phyloP scores from a whole-genome alignment of 2,329 filamentous ascomycete genomes.

The Colletotrichum liaoningense region DNA sequence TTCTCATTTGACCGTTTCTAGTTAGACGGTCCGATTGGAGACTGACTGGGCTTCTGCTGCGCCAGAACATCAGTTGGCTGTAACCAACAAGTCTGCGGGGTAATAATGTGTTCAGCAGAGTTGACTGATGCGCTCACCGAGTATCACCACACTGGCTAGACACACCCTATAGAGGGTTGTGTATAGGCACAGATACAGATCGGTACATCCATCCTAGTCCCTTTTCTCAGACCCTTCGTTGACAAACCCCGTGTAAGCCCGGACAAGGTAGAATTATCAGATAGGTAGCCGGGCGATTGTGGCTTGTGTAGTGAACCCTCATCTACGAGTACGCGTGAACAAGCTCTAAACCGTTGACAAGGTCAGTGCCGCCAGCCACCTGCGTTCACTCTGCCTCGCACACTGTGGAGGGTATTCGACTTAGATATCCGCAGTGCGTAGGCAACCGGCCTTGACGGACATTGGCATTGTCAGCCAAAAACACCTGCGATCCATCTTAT shows the following conservation, averaged over 20 bases:
- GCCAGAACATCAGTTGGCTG: conserved; percentile 6
- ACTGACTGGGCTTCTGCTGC: background rate
- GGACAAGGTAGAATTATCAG: background rate
- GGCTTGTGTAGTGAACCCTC: conserved; percentile 4
- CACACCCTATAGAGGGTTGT: background rate
- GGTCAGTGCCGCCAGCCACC: background rate
- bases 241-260: background rate
- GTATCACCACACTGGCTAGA: background rate
- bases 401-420: background rate
- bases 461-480: conserved; percentile 3
- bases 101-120: conserved; percentile 1
- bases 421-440: too few relatives aligned
- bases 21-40: background rate
- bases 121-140: background rate
- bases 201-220: background rate
- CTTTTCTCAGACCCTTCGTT: background rate
- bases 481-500: conserved; percentile 13
- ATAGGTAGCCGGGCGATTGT: conserved; percentile 1
- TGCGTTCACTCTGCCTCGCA: background rate
- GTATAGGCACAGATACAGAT: background rate
- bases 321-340: background rate
- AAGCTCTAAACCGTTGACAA: background rate
- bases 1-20: background rate
- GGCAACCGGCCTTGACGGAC: background rate
- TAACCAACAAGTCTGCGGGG: background rate